Evolutionary conservation across 1,139 yeast species (phyloP), one percentile per base, ranked within the genome.

Genomic region (Meyerozyma guilliermondii): DNA sequence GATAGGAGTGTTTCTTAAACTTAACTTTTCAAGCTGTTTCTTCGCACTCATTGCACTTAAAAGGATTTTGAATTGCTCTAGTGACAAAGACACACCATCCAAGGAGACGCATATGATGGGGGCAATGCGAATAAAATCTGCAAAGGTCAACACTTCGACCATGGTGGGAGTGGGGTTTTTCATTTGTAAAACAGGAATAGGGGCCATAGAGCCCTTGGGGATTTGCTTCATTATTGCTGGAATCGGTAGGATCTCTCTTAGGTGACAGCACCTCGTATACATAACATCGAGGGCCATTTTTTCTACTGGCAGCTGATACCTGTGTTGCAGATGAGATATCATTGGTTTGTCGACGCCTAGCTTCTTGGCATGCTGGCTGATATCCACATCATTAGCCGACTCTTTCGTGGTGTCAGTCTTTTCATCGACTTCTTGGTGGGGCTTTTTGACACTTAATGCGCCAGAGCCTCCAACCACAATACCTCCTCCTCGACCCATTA

Each of bases 391-490:
- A 16, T 69, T 78, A 35, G 54, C 62, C 3, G 52, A 53, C 10
- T 43, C 40, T 14, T 41, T 38, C 5, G 29, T 42, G 4, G 24
- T 33, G 9, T 39, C 45, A 9, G 40, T 40, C n/a, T 40, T 40
- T 5, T 38, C 41, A 8, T 45, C 50, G 2, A 50, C 53, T 14
- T 48, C 51, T 7, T 43, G 50, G 13, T 48, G 46, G 13, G 55
- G 55, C 14, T 61, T 55, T 26, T 55, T 58, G 46, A 69, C 55
- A 38, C 75, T 78, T 41, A 83, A 62, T 36, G 84, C 81, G 0
- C 87, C 88, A 5, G 86, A 70, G 1, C 94, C 94, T 26, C 94
- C 94, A 30, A 85, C 91, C 3, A 84, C 88, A 17, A 84, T 70
- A 14, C 92, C 92, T n/a, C 83, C 80, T 22, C 83, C 83, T 18